A percentile compares a stretch with the other conserved stretches of the same genome.
These are phyloP conservation scores for Emmonsiellopsis sp. DNA, from an alignment of 2,329 filamentous ascomycete genomes.

Conservation along the genomic window DNA sequence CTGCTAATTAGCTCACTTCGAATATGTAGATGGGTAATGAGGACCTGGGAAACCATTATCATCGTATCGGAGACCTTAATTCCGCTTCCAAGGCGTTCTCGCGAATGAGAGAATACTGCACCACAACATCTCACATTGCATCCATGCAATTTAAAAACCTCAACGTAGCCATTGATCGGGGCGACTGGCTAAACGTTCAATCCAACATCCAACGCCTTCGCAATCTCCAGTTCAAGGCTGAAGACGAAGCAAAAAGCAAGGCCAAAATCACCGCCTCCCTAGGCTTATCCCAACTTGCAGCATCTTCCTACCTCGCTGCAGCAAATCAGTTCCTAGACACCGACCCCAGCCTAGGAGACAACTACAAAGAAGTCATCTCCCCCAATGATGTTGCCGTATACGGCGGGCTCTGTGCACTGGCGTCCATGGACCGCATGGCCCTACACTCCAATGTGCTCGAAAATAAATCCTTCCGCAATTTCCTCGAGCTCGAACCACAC, in stretches of 20 bases:
- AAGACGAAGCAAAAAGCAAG: slow-evolving; percentile 48
- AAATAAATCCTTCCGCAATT: slow-evolving; percentile 69
- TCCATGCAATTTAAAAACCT: slow-evolving; percentile 75
- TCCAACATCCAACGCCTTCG: slow-evolving; percentile 50
- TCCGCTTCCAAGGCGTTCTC: slow-evolving; percentile 68
- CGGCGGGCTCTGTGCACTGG: slow-evolving; percentile 79
- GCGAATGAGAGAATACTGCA: slow-evolving; percentile 86
- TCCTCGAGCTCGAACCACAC: slow-evolving; percentile 87
- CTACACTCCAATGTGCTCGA: slow-evolving; percentile 70
- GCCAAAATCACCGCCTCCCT: slow-evolving; percentile 57
- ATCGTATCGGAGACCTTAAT: slow-evolving; percentile 63
- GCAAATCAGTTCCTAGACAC: slow-evolving; percentile 61
- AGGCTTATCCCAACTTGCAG: slow-evolving; percentile 52
- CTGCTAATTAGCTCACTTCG: background rate
- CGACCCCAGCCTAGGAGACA: slow-evolving; percentile 46
- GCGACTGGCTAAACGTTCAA: slow-evolving; percentile 64
- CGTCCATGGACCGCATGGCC: slow-evolving; percentile 72
- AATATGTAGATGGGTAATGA: slow-evolving; percentile 75
- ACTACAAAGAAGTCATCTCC: slow-evolving; percentile 62
- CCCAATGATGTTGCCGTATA: slow-evolving; percentile 88
- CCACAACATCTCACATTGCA: slow-evolving; percentile 69
- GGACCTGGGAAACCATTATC: slow-evolving; percentile 76
- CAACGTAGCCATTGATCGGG: slow-evolving; percentile 63
- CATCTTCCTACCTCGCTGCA: slow-evolving; percentile 53
- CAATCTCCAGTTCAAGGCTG: slow-evolving; percentile 43